Evolutionary conservation across 202 grass and related monocot species (phyloP).

Genomic region (Zoysia matrella): DNA sequence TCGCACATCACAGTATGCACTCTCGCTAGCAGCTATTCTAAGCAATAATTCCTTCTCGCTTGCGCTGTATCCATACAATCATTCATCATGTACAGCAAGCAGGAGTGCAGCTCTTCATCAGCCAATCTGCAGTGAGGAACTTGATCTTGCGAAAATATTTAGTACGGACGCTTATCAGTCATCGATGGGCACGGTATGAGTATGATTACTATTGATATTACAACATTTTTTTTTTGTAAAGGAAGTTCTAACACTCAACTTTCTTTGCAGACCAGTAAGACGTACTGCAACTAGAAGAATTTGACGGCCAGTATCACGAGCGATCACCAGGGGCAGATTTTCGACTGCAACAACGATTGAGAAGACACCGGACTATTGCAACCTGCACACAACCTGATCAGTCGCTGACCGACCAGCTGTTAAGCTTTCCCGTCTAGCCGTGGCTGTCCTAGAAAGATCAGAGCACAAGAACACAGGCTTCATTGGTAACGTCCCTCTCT

Average conservation of each 20-base stretch:
- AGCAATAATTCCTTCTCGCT: constrained; percentile 25
- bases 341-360: constrained; percentile 5
- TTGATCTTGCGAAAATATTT: not conserved
- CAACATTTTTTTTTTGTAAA: not conserved
- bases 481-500: constrained; percentile 12
- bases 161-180: not conserved
- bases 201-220: not conserved
- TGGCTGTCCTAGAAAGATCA: constrained; percentile 11
- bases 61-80: constrained; percentile 29
- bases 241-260: not conserved
- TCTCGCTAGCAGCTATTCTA: not conserved
- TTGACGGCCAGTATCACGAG: not conserved
- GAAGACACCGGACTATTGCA: not conserved
- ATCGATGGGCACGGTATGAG: not conserved
- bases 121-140: not conserved
- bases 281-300: not conserved
- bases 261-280: not conserved
- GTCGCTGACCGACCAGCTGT: not conserved
- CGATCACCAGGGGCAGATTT: not conserved
- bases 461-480: constrained; percentile 22
- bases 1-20: not conserved
- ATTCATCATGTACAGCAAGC: constrained; percentile 12
- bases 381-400: constrained; percentile 5
- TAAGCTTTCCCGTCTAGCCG: not conserved
- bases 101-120: not conserved